Conservation (phyloP, 495 filamentous ascomycete genomes). For the Trichodelitschia bisporula region DNA sequence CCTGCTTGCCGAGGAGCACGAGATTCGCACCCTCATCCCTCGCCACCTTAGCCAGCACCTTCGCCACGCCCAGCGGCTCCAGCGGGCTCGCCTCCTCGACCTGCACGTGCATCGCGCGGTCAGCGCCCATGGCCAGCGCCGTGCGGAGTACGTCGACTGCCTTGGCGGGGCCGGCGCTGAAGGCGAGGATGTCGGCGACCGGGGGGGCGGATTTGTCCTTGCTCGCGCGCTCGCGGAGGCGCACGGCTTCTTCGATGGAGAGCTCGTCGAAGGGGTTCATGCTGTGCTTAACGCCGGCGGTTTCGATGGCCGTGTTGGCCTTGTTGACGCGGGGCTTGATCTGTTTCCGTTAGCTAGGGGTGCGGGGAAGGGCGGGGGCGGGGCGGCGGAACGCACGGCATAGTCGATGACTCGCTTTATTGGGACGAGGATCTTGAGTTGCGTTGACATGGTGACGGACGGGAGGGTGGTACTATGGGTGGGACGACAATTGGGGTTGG, state of each 20-base stretch:
- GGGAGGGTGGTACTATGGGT: too few species aligned
- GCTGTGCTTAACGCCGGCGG: constrained; percentile 74
- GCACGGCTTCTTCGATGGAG: constrained; percentile 84
- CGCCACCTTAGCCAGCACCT: constrained; percentile 57
- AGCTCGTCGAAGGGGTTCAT: constrained; percentile 99
- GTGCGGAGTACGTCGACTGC: constrained; percentile 68
- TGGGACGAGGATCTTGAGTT: constrained; percentile 75
- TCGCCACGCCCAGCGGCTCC: constrained; percentile 82
- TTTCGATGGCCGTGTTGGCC: constrained; percentile 79
- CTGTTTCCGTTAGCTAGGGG: constrained; percentile 20
- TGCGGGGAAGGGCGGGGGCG: constrained; percentile 1
- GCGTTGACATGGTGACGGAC: too few species aligned
- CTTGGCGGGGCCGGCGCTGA: constrained; percentile 73
- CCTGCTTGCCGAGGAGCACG: constrained; percentile 88
- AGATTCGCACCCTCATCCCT: constrained; percentile 66
- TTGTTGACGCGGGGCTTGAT: constrained; percentile 97
- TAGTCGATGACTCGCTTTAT: constrained; percentile 98
- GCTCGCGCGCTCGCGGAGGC: constrained; percentile 59
- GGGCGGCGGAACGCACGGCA: constrained; percentile 36
- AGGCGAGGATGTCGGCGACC: constrained; percentile 74
- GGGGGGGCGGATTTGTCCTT: constrained; percentile 5
- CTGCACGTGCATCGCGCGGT: constrained; percentile 70
- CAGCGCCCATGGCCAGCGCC: constrained; percentile 96
- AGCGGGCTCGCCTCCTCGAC: constrained; percentile 33
- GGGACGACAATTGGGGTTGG: too few species aligned